Evolutionary conservation across 2,329 filamentous ascomycete species (phyloP).

Genomic region (Cyphellophora europaea): DNA sequence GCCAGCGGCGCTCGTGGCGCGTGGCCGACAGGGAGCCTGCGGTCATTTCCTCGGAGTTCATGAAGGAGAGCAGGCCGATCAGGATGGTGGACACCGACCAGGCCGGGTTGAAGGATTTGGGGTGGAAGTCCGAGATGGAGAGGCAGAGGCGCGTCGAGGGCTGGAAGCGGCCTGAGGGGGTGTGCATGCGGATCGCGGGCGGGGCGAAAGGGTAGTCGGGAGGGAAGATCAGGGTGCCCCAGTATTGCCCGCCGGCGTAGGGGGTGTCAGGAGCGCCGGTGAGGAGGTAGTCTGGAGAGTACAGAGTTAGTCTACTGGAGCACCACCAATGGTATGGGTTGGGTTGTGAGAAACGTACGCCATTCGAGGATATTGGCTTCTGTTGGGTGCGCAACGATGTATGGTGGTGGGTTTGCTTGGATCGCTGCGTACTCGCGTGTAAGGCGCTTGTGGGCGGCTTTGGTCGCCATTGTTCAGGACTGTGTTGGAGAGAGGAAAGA

Average conservation of each 20-base stretch:
- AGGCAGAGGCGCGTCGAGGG: conserved; percentile 86
- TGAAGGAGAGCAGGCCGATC: conserved; percentile 88
- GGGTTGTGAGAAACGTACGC: conserved; percentile 55
- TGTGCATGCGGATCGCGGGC: conserved; percentile 98
- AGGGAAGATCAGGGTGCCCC: conserved; percentile 93
- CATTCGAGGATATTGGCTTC: conserved; percentile 82
- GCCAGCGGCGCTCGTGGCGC: conserved; percentile 65
- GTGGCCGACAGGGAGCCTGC: conserved; percentile 78
- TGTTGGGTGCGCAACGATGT: conserved; percentile 80
- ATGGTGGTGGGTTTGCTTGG: conserved; percentile 71
- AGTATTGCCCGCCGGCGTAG: conserved; percentile 92
- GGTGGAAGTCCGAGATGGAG: conserved; percentile 95
- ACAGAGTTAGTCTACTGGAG: too few relatives aligned
- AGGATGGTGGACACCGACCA: conserved; percentile 98
- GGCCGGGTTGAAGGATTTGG: conserved; percentile 93
- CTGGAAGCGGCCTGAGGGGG: conserved; percentile 89
- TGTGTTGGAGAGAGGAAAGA: too few relatives aligned
- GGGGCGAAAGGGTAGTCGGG: conserved; percentile 95
- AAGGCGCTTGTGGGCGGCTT: conserved; percentile 62
- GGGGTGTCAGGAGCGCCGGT: conserved; percentile 89
- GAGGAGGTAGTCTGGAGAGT: conserved; percentile 93
- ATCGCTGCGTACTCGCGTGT: conserved; percentile 57
- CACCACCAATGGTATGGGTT: too few relatives aligned
- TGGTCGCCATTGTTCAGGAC: conserved; percentile 53
- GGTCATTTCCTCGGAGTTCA: conserved; percentile 98